Base-by-base conservation (phyloP, 345 rosid genomes). In the Bruguiera gymnorhiza region DNA sequence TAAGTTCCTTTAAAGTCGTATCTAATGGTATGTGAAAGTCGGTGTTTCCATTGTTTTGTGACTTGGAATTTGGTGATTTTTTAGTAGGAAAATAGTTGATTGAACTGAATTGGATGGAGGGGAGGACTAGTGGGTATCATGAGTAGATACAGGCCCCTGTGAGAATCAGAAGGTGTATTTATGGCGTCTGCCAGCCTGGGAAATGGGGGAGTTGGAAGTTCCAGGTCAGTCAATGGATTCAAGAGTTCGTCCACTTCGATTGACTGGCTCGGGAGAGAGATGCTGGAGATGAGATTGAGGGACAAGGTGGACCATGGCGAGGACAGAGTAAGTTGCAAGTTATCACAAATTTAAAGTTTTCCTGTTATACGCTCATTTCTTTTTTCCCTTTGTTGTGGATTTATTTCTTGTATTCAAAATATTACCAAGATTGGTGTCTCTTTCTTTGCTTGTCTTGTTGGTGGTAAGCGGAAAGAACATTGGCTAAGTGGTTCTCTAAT, bases 211-310 rank as follows among this genome's bases (percentile, higher is more conserved):
- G 97, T 87, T 65, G 99, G 99, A 75, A 95, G 91, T 80, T 95
- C 97, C 54, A 94, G 96, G 82, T 87, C 96, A 26, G 80, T 77
- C 73, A 92, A 91, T 84, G 97, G 86, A 58, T 84, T 83, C 73
- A 94, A 89, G 81, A 84, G 82, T 74, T 89, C 98, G 39, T 89
- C 97, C n/a, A 89, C 96, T 81, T 94, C 97, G 0, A 89, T 94
- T 34, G 98, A 94, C 74, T 91, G 96, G 97, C 86, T 94, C 71
- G 94, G 95, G 29, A 86, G 96, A 76, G 98, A 91, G 78, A 88
- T 94, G 92, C 90, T 84, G 50, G 97, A 89, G 76, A 94, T 92
- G 88, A 88, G 90, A 82, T 83, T 94, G 75, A 86, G 91, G 82
- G 95, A 91, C 79, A 90, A 81, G 81, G 84, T 75, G 77, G 95